phyloP scores from a whole-genome alignment of 192 early-diverging fungal genomes.

The Lobosporangium transversale region DNA sequence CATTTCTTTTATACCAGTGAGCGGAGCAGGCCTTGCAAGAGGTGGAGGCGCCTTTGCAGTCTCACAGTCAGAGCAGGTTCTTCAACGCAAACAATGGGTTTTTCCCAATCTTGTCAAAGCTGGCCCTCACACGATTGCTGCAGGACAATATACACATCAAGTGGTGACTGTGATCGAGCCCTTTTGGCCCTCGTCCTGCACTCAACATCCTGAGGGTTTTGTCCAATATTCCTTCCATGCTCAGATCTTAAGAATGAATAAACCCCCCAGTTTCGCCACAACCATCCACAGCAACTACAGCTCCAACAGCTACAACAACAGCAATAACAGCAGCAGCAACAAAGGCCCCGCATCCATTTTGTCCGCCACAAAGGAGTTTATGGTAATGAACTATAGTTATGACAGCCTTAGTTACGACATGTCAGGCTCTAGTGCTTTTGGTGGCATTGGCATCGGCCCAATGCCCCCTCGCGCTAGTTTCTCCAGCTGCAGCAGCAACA shows the following conservation, averaged over 20 bases:
- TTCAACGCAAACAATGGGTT: constrained; percentile 9
- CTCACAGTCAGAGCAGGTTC: constrained; percentile 9
- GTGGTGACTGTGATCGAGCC: constrained; percentile 10
- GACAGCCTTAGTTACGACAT: not conserved
- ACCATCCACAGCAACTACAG: not conserved
- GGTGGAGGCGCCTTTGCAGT: not conserved
- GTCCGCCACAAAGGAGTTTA: not conserved
- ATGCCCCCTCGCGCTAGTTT: not conserved
- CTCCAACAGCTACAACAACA: not conserved
- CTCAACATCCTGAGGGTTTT: constrained; percentile 5
- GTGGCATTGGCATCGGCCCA: too few species aligned
- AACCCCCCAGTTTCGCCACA: not conserved
- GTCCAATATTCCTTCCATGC: constrained; percentile 14
- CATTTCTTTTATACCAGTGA: not conserved
- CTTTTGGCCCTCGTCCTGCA: constrained; percentile 12
- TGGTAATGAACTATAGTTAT: not conserved
- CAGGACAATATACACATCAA: constrained; percentile 6
- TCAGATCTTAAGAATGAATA: not conserved
- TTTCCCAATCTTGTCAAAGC: not conserved
- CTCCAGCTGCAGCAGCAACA: not conserved
- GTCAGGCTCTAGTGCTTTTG: not conserved
- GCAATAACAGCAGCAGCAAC: not conserved
- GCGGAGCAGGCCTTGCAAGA: not conserved
- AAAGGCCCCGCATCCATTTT: not conserved
- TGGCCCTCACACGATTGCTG: not conserved